Conservation (phyloP, 495 filamentous ascomycete species). For the Daldinia decipiens region DNA sequence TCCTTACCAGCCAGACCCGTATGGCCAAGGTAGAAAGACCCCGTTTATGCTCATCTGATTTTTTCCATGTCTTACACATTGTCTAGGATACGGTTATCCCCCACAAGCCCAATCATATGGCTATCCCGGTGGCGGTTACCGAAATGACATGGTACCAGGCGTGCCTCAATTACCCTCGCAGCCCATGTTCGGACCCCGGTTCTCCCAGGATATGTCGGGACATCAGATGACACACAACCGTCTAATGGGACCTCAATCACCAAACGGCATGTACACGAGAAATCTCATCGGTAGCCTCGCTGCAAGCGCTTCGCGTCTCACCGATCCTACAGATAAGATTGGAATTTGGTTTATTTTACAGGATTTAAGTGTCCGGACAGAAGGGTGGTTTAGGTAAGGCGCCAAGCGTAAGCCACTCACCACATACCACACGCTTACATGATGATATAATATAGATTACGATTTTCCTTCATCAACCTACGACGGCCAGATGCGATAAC, state of each 20-base stretch:
- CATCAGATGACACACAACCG: constrained; percentile 52
- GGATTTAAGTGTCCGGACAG: constrained; percentile 92
- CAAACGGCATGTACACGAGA: constrained; percentile 91
- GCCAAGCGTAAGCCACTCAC: constrained; percentile 4
- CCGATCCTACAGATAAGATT: constrained; percentile 82
- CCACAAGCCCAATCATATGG: constrained; percentile 46
- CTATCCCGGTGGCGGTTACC: constrained; percentile 45
- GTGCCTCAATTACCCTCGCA: constrained; percentile 49
- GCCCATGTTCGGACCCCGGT: constrained; percentile 48
- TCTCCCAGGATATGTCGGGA: constrained; percentile 47
- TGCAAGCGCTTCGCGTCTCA: constrained; percentile 88
- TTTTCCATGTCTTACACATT: constrained; percentile 28
- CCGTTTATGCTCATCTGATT: constrained; percentile 4
- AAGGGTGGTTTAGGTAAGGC: constrained; percentile 86
- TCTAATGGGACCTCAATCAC: constrained; percentile 50
- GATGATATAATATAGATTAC: constrained; percentile 48
- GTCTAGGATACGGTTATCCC: constrained; percentile 57
- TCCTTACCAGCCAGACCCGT: constrained; percentile 54
- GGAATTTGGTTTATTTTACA: constrained; percentile 98
- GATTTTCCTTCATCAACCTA: constrained; percentile 83
- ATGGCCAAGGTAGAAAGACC: constrained; percentile 51
- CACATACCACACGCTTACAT: constrained; percentile 25
- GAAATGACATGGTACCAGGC: constrained; percentile 44
- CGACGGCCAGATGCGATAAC: constrained; percentile 57
- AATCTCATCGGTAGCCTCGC: constrained; percentile 95